phyloP scores from a whole-genome alignment of 2,329 filamentous ascomycete species.

The Emergomyces africanus region DNA sequence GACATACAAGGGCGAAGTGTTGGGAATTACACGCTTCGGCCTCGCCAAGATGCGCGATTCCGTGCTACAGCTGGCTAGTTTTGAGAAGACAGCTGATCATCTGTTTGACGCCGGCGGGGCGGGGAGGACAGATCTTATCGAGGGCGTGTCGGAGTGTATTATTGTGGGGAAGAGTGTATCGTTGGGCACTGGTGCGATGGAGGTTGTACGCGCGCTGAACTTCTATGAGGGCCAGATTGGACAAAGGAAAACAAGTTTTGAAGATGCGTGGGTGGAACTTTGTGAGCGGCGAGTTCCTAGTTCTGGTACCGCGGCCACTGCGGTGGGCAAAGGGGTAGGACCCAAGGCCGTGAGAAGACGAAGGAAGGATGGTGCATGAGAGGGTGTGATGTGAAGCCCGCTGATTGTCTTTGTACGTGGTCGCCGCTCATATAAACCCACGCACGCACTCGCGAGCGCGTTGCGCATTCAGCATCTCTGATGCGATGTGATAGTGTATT shows the following conservation, averaged over 20 bases:
- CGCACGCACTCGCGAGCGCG: not conserved
- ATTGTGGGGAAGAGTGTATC: constrained; percentile 96
- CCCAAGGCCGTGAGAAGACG: not conserved
- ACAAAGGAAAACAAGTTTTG: constrained; percentile 51
- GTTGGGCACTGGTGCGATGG: constrained; percentile 83
- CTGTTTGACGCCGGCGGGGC: constrained; percentile 86
- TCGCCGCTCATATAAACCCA: not conserved
- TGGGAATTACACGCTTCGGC: constrained; percentile 93
- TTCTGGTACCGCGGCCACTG: constrained; percentile 11
- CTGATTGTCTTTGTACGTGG: not conserved
- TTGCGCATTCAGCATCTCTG: not conserved
- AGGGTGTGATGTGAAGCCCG: not conserved
- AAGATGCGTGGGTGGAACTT: constrained; percentile 41
- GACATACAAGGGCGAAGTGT: constrained; percentile 96
- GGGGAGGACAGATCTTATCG: constrained; percentile 84
- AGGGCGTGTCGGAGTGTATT: constrained; percentile 92
- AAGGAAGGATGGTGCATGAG: not conserved
- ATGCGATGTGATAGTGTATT: not conserved
- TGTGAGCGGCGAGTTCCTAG: constrained; percentile 11
- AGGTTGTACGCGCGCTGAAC: constrained; percentile 67
- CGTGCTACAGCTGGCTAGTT: constrained; percentile 85
- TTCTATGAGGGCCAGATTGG: constrained; percentile 48
- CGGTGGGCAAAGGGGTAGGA: constrained; percentile 4
- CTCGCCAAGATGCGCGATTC: constrained; percentile 92
- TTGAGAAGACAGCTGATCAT: constrained; percentile 97